Evolutionary conservation across 2,329 filamentous ascomycete genomes (phyloP).

Genomic region (Xylariomycetidae sp.): DNA sequence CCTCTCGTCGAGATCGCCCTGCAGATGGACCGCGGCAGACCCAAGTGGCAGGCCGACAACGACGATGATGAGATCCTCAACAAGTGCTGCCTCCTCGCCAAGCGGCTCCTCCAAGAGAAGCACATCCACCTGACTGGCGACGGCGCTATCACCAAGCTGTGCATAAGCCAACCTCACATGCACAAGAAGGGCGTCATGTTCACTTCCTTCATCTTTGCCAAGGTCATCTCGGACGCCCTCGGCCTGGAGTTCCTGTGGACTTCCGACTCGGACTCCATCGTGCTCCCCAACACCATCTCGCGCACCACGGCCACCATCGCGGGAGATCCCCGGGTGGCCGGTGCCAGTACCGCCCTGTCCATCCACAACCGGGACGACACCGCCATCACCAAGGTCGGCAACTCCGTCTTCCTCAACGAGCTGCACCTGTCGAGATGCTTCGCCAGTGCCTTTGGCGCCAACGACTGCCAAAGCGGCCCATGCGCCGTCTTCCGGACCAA

Average conservation of each 20-base stretch:
- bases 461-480: constrained; percentile 31
- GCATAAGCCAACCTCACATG: constrained; percentile 29
- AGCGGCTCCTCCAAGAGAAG: neutral
- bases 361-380: constrained; percentile 28
- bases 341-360: constrained; percentile 26
- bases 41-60: constrained; percentile 1
- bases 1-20: constrained; percentile 2
- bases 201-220: constrained; percentile 28
- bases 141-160: constrained; percentile 16
- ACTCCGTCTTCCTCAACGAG: constrained; percentile 29
- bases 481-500: constrained; percentile 28
- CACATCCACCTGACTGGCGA: constrained; percentile 1
- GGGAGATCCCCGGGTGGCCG: constrained; percentile 26
- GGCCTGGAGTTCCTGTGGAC: constrained; percentile 31
- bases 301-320: constrained; percentile 24
- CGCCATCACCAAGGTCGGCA: constrained; percentile 23
- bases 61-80: constrained; percentile 2
- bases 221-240: constrained; percentile 26
- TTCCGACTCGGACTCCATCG: constrained; percentile 30
- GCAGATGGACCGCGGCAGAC: constrained; percentile 2
- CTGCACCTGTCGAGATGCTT: constrained; percentile 27
- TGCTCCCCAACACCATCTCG: constrained; percentile 23
- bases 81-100: constrained; percentile 2
- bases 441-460: constrained; percentile 15
- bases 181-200: constrained; percentile 35